phyloP scores from a whole-genome alignment of 2,329 filamentous ascomycete genomes.

The Calonectria pseudoturangicola region DNA sequence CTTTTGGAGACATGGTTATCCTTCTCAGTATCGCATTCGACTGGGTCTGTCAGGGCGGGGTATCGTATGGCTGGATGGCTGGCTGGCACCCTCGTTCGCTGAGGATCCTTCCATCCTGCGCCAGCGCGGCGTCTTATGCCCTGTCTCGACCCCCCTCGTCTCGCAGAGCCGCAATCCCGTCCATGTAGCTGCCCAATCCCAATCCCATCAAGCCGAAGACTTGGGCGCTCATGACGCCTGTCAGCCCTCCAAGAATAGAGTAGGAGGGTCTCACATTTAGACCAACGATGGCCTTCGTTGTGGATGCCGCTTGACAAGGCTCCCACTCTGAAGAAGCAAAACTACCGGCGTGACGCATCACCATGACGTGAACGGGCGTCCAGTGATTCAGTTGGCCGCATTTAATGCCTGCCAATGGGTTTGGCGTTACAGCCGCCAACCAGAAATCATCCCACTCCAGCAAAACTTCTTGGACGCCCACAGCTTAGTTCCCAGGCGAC shows the following conservation, averaged over 20 bases:
- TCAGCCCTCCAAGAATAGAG: constrained; percentile 28
- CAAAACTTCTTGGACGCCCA: constrained; percentile 2
- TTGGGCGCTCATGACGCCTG: constrained; percentile 51
- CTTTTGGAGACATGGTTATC: constrained; percentile 27
- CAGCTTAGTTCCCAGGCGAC: constrained; percentile 11
- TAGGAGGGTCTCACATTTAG: constrained; percentile 29
- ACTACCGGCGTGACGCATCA: constrained; percentile 36
- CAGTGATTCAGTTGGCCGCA: constrained; percentile 32
- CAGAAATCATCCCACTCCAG: constrained; percentile 18
- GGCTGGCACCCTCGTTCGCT: constrained; percentile 2
- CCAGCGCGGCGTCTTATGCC: constrained; percentile 46
- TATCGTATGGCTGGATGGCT: not conserved
- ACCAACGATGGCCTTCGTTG: constrained; percentile 38
- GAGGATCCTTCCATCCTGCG: constrained; percentile 31
- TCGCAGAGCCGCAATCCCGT: constrained; percentile 50
- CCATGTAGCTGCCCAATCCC: constrained; percentile 51
- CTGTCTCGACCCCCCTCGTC: constrained; percentile 15
- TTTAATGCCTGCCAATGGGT: constrained; percentile 33
- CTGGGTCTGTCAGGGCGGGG: constrained; percentile 1
- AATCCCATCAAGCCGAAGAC: constrained; percentile 39
- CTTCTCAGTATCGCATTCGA: constrained; percentile 1
- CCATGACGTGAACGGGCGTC: constrained; percentile 47
- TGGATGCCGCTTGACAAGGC: constrained; percentile 36
- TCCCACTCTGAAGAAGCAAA: constrained; percentile 37
- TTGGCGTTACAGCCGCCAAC: constrained; percentile 13